Percentiles rank a stretch among this genome's conserved stretches.
Conservation (phyloP, 2,329 filamentous ascomycete genomes). For the Monosporascus sp. region DNA sequence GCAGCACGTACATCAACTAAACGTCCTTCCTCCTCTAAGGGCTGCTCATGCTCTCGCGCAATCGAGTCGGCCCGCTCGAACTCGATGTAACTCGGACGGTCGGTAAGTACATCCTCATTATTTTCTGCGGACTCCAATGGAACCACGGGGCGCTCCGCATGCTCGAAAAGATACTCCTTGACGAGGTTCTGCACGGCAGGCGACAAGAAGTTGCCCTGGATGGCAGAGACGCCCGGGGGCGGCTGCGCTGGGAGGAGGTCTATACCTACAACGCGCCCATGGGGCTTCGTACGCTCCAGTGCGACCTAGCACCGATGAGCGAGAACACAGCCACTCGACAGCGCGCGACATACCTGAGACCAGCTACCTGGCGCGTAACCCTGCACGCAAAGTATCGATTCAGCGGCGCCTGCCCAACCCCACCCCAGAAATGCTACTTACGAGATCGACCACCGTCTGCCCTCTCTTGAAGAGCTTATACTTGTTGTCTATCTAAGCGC, state of each 20-base stretch:
- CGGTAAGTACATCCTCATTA: slow-evolving; percentile 24
- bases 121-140: slow-evolving; percentile 5
- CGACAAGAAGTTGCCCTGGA: slow-evolving; percentile 90
- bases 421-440: slow-evolving; percentile 34
- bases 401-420: slow-evolving; percentile 4
- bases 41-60: slow-evolving; percentile 22
- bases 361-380: slow-evolving; percentile 74
- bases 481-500: slow-evolving; percentile 69
- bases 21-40: slow-evolving; percentile 40
- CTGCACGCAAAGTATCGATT: slow-evolving; percentile 29
- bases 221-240: slow-evolving; percentile 83
- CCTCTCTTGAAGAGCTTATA: slow-evolving; percentile 73
- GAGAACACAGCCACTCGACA: not conserved
- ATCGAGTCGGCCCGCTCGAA: slow-evolving; percentile 47
- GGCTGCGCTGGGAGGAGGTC: slow-evolving; percentile 92
- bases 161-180: slow-evolving; percentile 64
- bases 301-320: slow-evolving; percentile 59
- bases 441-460: slow-evolving; percentile 86
- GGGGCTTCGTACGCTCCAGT: slow-evolving; percentile 67
- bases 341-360: slow-evolving; percentile 51
- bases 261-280: slow-evolving; percentile 80
- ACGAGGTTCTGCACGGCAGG: slow-evolving; percentile 69
- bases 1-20: slow-evolving; percentile 62
- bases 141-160: slow-evolving; percentile 14
- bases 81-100: slow-evolving; percentile 59